Conservation (phyloP, 441 rosid species). For the Erodium texanum region DNA sequence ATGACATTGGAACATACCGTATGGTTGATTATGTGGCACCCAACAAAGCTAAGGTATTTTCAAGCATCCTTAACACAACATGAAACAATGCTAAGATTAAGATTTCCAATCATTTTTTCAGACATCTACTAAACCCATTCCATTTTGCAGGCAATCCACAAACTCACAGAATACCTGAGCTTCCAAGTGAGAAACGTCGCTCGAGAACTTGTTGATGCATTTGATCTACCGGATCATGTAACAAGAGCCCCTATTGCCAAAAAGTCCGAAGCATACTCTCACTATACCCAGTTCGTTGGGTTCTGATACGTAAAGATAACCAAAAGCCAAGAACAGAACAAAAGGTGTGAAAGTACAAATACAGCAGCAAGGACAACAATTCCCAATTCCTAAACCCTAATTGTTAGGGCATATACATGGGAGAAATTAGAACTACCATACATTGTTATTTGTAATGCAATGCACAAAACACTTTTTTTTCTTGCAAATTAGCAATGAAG, state of each 20-base stretch:
- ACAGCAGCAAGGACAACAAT: not conserved
- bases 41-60: slow-evolving; percentile 90
- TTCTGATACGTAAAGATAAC: slow-evolving; percentile 28
- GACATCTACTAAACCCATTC: not conserved
- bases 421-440: slow-evolving; percentile 4
- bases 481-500: not conserved
- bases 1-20: slow-evolving; percentile 11
- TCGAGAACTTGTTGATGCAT: slow-evolving; percentile 66
- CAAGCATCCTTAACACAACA: not conserved
- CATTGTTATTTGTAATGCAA: not conserved
- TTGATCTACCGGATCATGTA: slow-evolving; percentile 68
- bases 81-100: not conserved
- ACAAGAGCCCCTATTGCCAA: slow-evolving; percentile 89
- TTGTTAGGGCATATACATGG: not conserved
- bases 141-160: slow-evolving; percentile 71
- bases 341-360: not conserved
- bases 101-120: not conserved
- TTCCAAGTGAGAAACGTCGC: slow-evolving; percentile 85
- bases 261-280: slow-evolving; percentile 85
- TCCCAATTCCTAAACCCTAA: not conserved
- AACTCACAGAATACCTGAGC: slow-evolving; percentile 68
- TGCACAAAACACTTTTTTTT: not conserved
- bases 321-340: not conserved
- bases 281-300: slow-evolving; percentile 73
- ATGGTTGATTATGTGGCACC: slow-evolving; percentile 17